phyloP scores from a whole-genome alignment of 2,329 filamentous ascomycete species.

The Pseudopithomyces maydicus region DNA sequence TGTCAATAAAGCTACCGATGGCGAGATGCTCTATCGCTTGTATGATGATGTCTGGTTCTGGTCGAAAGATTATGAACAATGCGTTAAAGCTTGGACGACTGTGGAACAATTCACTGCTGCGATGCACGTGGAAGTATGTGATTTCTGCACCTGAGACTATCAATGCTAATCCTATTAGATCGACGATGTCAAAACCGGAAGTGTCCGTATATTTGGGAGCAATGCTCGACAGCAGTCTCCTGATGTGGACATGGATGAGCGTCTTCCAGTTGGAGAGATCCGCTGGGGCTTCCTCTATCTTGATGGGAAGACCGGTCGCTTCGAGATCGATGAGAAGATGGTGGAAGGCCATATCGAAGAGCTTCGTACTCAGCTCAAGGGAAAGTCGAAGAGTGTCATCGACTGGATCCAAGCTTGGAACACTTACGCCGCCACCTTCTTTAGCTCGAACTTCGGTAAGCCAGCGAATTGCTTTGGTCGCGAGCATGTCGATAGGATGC shows the following conservation, averaged over 20 bases:
- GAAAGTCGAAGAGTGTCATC: conserved; percentile 38
- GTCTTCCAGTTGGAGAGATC: conserved; percentile 35
- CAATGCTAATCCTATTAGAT: conserved; percentile 30
- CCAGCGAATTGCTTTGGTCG: conserved; percentile 59
- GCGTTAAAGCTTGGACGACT: conserved; percentile 50
- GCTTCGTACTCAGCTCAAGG: conserved; percentile 33
- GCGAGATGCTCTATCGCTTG: conserved; percentile 52
- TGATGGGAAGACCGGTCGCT: conserved; percentile 29
- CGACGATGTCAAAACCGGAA: conserved; percentile 50
- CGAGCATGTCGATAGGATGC: conserved; percentile 59
- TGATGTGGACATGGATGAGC: conserved; percentile 20
- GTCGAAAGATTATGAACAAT: conserved; percentile 49
- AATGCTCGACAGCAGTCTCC: neutral
- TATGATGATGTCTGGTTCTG: conserved; percentile 58
- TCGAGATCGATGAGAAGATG: conserved; percentile 41
- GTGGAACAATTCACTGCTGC: conserved; percentile 50
- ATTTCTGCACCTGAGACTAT: neutral
- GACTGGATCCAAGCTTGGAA: conserved; percentile 55
- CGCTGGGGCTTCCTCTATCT: conserved; percentile 41
- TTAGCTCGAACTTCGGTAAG: conserved; percentile 59
- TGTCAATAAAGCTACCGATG: conserved; percentile 49
- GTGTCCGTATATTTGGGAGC: conserved; percentile 39
- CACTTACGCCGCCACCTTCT: conserved; percentile 58
- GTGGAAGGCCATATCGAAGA: conserved; percentile 38
- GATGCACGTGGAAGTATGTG: conserved; percentile 46